phyloP scores from a whole-genome alignment of 1,284 basidiomycete genomes.

The Microbotryum scabiosae region DNA sequence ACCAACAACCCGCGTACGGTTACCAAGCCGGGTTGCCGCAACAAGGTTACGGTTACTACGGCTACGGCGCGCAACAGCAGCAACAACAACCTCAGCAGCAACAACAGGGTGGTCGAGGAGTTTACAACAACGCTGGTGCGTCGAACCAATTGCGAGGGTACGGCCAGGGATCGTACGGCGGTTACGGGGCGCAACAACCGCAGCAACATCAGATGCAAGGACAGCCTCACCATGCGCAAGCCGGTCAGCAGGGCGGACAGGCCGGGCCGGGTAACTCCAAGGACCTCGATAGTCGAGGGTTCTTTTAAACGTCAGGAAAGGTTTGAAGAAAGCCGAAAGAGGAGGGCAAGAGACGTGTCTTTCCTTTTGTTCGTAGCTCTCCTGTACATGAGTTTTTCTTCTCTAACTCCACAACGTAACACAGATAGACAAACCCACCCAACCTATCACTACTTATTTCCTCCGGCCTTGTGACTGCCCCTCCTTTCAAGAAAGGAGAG shows the following conservation, averaged over 20 bases:
- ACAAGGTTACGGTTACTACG: neutral
- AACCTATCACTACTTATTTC: too few relatives aligned
- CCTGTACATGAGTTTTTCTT: too few relatives aligned
- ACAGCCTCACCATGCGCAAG: neutral
- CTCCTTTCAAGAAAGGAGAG: too few relatives aligned
- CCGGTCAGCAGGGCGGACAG: neutral
- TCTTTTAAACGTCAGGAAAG: neutral
- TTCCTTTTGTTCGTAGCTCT: neutral
- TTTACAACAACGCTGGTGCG: slow-evolving; percentile 1
- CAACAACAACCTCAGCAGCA: slow-evolving; percentile 2
- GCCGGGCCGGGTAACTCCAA: too few relatives aligned
- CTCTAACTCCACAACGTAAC: too few relatives aligned
- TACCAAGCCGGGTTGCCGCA: too few relatives aligned
- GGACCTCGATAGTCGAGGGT: too few relatives aligned
- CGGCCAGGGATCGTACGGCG: neutral
- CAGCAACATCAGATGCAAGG: slow-evolving; percentile 2
- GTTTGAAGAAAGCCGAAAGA: neutral
- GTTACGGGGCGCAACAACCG: neutral
- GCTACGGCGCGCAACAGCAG: slow-evolving; percentile 24
- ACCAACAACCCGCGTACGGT: too few relatives aligned
- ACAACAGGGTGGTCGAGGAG: neutral
- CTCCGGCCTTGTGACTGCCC: too few relatives aligned
- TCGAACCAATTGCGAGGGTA: neutral
- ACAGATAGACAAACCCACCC: too few relatives aligned
- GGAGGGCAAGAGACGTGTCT: neutral